Evolutionary conservation across 2,329 filamentous ascomycete genomes (phyloP).

Genomic region (Rhexocercosporidium sp.): DNA sequence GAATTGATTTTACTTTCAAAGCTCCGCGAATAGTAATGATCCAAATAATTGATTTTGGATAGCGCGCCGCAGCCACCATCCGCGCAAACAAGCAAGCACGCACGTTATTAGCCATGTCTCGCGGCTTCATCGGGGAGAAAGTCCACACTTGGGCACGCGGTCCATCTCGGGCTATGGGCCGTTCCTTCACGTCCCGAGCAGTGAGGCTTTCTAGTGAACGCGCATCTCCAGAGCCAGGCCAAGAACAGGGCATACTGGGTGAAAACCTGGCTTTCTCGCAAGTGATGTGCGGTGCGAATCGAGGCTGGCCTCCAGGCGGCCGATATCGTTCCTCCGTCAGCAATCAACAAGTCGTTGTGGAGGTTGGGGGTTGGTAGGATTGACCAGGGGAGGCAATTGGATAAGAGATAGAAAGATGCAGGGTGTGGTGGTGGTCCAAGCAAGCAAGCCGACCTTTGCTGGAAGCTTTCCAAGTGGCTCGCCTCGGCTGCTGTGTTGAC

Average conservation of each 20-base stretch:
- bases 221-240: conserved; percentile 12
- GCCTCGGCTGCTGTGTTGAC: conserved; percentile 13
- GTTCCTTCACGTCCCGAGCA: conserved; percentile 18
- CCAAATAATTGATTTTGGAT: not conserved
- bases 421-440: not conserved
- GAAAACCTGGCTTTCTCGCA: conserved; percentile 2
- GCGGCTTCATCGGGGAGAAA: conserved; percentile 24
- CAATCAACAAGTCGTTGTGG: conserved; percentile 10
- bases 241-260: conserved; percentile 21
- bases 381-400: conserved; percentile 28
- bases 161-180: conserved; percentile 23
- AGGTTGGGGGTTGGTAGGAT: conserved; percentile 31
- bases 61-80: conserved; percentile 5
- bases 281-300: not conserved
- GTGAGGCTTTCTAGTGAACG: not conserved
- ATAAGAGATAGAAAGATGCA: conserved; percentile 20
- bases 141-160: conserved; percentile 24
- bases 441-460: conserved; percentile 23
- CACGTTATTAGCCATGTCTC: conserved; percentile 30
- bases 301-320: not conserved
- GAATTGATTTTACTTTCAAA: not conserved
- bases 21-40: conserved; percentile 8
- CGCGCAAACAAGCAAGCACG: conserved; percentile 7
- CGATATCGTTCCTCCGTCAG: conserved; percentile 28
- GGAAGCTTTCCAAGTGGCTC: conserved; percentile 28